Evolutionary conservation across 176 grass and related monocot species (phyloP), one percentile per base, ranked within the genome.

Genomic region (Phyllostachys edulis): DNA sequence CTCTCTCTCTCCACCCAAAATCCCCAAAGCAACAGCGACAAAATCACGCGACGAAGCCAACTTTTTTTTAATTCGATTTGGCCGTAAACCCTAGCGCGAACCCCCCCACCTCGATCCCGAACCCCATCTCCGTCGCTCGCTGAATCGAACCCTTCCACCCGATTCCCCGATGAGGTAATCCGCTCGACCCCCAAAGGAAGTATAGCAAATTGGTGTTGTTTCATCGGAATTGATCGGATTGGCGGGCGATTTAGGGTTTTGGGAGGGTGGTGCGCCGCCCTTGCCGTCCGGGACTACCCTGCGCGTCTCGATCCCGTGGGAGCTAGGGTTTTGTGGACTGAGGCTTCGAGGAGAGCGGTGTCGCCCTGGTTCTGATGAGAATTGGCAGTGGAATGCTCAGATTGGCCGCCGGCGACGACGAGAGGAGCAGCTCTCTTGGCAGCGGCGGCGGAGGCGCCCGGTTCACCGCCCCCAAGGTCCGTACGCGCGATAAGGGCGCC

Each of bases 311-410:
- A 76, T 76, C 82, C 67, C 72, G 71, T 38, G 71, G 71, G 72
- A 76, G 61, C 46, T 84, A 76, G 83, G 73, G 73, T 85, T 85
- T 85, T 85, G 82, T 56, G 82, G 75, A 76, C 82, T 44, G 72
- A 84, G 82, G 62, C 67, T 17, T 59, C 46, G 63, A 27, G 51
- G 77, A 49, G 50, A 78, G 24, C 63, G 47, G 83, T 67, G 83
- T 68, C 50, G 74, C 83, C 80, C 67, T 88, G 82, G 82, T 85
- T 88, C 90, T 91, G 77, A 95, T 95, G 93, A 95, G 83, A 95
- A 92, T 95, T 92, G 90, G 82, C 81, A 95, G 84, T 86, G 90
- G 87, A 74, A 90, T 90, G 90, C 93, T 86, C 75, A 92, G 80
- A 90, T 90, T 90, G 83, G 85, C 80, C 79, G 86, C 73, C 61